Evolutionary conservation across 2,329 filamentous ascomycete genomes (phyloP), one percentile per base, ranked within the genome.

Genomic region (Acephala macrosclerotiorum): DNA sequence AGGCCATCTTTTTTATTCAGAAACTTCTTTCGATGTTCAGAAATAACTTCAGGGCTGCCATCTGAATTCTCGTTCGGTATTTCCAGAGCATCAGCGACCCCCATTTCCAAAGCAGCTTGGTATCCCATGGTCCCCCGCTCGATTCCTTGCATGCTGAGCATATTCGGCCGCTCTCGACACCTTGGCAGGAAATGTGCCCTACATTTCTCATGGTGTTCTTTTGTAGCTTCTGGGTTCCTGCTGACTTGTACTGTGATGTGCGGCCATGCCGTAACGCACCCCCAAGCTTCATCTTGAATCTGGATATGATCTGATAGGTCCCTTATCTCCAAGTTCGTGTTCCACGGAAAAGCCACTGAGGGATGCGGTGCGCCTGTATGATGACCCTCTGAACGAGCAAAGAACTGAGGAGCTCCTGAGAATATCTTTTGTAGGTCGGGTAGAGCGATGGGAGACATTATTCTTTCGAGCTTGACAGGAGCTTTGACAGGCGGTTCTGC

Each of bases 391-490:
- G 83, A 84, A 60, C 86, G 83, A 70, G 87, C 84, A 76, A 88
- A 89, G 80, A 90, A 92, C 75, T 91, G 89, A 68, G 90, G 90
- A 51, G 90, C 90, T n/a, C 90, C 90, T 29, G 89, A 91, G 80
- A 92, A 93, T 73, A 92, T 84, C 77, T 88, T 87, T 78, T 89
- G 87, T 60, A 92, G 80, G 70, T 91, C 87, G 47, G 82, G 79
- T 55, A 87, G 83, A 71, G 79, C 84, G 65, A 91, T 80, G 58
- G 83, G 84, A 53, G 86, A 81, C 83, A 89, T 89, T 78, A 87
- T 89, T 75, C 83, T 82, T 67, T 83, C 79, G 45, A 88, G 77
- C 72, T 82, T 85, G 66, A 87, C 75, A 49, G 79, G 75, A 58
- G 76, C 75, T 51, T 73, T 76, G 64, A 78, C 77, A 70, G 79